phyloP scores from a whole-genome alignment of 2,329 filamentous ascomycete species.

The Emergomyces africanus region DNA sequence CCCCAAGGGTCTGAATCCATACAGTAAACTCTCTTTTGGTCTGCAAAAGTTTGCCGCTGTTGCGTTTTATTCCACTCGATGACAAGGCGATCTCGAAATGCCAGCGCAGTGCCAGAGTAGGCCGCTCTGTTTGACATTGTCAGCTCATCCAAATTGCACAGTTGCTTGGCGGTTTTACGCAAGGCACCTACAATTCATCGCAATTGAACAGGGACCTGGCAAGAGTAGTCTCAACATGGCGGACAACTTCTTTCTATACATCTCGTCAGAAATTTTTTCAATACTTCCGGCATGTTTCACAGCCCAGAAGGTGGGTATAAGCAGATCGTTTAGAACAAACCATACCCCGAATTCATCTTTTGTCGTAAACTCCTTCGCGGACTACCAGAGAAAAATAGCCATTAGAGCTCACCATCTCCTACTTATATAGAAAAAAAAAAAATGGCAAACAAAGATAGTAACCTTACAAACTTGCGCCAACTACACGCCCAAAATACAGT shows the following conservation, averaged over 20 bases:
- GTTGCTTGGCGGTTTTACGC: neutral
- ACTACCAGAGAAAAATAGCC: conserved; percentile 27
- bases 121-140: conserved; percentile 47
- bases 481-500: conserved; percentile 18
- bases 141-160: neutral
- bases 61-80: conserved; percentile 98
- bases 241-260: conserved; percentile 63
- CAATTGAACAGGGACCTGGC: conserved; percentile 97
- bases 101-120: conserved; percentile 80
- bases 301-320: conserved; percentile 3
- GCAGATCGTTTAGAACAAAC: neutral
- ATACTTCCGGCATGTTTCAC: neutral
- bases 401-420: neutral
- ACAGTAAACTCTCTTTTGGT: conserved; percentile 91
- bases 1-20: conserved; percentile 15
- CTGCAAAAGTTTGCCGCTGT: conserved; percentile 81
- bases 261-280: neutral
- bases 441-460: neutral
- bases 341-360: conserved; percentile 64
- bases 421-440: neutral
- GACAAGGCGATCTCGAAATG: conserved; percentile 84
- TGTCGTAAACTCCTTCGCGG: conserved; percentile 55
- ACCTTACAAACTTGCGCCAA: conserved; percentile 48
- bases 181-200: conserved; percentile 53
- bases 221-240: conserved; percentile 91